These are phyloP conservation scores for Exophiala mesophila DNA, from an alignment of 2,329 filamentous ascomycete genomes.

Conservation along the genomic window DNA sequence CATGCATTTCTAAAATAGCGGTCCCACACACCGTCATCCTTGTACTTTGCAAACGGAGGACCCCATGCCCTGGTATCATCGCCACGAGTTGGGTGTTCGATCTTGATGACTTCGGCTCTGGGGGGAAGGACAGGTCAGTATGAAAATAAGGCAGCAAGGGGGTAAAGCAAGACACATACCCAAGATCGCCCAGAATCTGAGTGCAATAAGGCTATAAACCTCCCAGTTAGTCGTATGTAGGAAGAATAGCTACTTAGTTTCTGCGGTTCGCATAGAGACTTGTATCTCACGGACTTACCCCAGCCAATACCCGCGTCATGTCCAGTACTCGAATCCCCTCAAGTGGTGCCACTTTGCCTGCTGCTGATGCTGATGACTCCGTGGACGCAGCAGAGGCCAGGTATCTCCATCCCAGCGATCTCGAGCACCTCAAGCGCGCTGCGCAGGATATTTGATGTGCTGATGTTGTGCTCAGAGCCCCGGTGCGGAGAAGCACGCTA, in stretches of 20 bases:
- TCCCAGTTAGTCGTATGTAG: too few species aligned
- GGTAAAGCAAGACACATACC: slow-evolving; percentile 54
- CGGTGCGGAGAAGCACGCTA: not conserved
- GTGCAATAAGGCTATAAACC: slow-evolving; percentile 92
- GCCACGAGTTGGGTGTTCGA: slow-evolving; percentile 85
- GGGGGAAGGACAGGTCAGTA: not conserved
- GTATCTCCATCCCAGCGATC: slow-evolving; percentile 8
- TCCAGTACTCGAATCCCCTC: slow-evolving; percentile 85
- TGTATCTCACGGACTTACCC: too few species aligned
- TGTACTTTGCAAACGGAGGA: slow-evolving; percentile 82
- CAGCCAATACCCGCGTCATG: slow-evolving; percentile 93
- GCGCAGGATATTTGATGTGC: too few species aligned
- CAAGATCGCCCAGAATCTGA: slow-evolving; percentile 91
- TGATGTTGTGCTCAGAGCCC: not conserved
- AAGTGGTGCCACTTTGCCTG: slow-evolving; percentile 51
- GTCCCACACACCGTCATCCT: slow-evolving; percentile 51
- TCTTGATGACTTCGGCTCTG: slow-evolving; percentile 93
- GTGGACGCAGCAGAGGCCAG: slow-evolving; percentile 7
- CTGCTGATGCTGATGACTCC: not conserved
- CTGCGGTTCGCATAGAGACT: too few species aligned
- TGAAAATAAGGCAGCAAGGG: not conserved
- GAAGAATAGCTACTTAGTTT: too few species aligned
- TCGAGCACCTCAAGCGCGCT: too few species aligned
- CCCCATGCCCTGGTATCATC: slow-evolving; percentile 97
- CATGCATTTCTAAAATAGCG: not conserved